Evolutionary conservation across 192 early-diverging fungal species (phyloP).

Genomic region (Spizellomyces punctatus): DNA sequence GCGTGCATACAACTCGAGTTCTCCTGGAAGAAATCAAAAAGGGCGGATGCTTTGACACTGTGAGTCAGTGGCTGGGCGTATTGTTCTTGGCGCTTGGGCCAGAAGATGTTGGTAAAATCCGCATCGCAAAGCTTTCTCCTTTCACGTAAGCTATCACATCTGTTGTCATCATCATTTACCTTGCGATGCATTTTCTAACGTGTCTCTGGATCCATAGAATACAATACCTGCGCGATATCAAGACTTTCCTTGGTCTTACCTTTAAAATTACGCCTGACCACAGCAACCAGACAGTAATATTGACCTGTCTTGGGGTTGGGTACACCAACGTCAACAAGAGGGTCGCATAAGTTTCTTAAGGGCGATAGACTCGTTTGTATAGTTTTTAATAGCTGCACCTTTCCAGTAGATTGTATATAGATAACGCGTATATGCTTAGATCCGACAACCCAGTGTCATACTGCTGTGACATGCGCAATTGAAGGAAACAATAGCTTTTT

Average conservation of each 20-base stretch:
- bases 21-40: constrained; percentile 84
- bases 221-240: constrained; percentile 89
- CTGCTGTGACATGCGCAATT: too few relatives aligned
- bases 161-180: neutral
- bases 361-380: too few relatives aligned
- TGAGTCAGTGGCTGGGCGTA: constrained; percentile 84
- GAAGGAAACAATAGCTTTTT: too few relatives aligned
- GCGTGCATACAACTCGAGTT: constrained; percentile 70
- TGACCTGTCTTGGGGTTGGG: constrained; percentile 89
- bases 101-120: constrained; percentile 91
- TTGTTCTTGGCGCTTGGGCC: constrained; percentile 86
- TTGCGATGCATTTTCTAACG: neutral
- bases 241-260: constrained; percentile 84
- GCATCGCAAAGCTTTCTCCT: constrained; percentile 81
- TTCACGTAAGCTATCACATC: constrained; percentile 69
- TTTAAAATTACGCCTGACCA: constrained; percentile 91
- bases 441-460: too few relatives aligned
- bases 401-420: too few relatives aligned
- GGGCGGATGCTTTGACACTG: constrained; percentile 87
- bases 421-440: too few relatives aligned
- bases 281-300: constrained; percentile 66
- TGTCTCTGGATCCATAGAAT: constrained; percentile 51
- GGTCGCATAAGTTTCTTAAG: constrained; percentile 24
- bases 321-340: constrained; percentile 88
- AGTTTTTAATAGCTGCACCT: too few relatives aligned